phyloP scores from a whole-genome alignment of 495 filamentous ascomycete genomes.

The Hypoxylon intermedium region DNA sequence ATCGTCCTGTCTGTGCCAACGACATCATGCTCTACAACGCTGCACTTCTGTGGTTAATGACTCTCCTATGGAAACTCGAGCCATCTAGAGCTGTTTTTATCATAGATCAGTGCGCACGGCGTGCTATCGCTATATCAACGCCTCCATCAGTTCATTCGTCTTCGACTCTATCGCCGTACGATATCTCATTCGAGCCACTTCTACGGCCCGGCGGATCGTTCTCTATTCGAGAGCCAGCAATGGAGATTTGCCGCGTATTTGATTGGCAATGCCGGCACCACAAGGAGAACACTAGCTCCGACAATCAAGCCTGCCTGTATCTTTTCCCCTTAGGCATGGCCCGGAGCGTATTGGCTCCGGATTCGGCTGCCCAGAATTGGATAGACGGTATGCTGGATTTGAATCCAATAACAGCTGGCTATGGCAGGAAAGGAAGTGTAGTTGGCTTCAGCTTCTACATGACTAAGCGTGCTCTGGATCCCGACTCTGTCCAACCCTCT shows the following conservation, averaged over 20 bases:
- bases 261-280: conserved; percentile 35
- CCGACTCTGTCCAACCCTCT: not conserved
- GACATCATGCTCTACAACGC: conserved; percentile 37
- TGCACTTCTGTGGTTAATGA: conserved; percentile 30
- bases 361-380: conserved; percentile 21
- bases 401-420: conserved; percentile 24
- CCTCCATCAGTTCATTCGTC: conserved; percentile 4
- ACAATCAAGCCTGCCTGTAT: conserved; percentile 33
- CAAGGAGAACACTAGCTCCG: conserved; percentile 11
- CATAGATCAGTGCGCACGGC: conserved; percentile 20
- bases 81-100: conserved; percentile 21
- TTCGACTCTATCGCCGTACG: not conserved
- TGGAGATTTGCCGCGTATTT: conserved; percentile 34
- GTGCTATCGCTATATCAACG: conserved; percentile 5
- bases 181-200: conserved; percentile 30
- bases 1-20: conserved; percentile 15
- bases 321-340: conserved; percentile 37
- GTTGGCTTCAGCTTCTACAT: conserved; percentile 32
- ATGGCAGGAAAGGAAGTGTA: conserved; percentile 23
- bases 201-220: conserved; percentile 15
- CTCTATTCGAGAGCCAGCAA: conserved; percentile 32
- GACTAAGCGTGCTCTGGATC: conserved; percentile 24
- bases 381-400: conserved; percentile 30
- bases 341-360: conserved; percentile 22
- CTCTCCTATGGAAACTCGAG: conserved; percentile 34